A percentile compares a stretch with the other conserved stretches of the same genome.
Conservation (phyloP, 345 rosid species). For the Citrus mangshanensis region DNA sequence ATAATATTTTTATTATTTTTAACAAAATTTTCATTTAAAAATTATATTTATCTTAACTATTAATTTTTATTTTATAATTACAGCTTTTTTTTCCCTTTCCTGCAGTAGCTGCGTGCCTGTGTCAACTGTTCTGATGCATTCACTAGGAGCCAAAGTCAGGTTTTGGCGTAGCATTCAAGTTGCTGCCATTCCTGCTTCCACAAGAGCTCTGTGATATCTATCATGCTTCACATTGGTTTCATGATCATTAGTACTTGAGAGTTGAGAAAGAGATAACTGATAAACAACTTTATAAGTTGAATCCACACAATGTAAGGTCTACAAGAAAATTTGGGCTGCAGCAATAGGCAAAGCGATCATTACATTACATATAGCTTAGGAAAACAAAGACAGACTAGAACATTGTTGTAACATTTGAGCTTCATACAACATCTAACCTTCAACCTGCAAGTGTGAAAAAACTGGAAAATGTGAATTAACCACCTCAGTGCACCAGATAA, state of each 20-base stretch:
- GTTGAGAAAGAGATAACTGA: too few species aligned
- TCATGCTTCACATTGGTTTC: too few species aligned
- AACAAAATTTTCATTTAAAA: too few species aligned
- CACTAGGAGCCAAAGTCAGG: background rate
- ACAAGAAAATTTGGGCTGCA: background rate
- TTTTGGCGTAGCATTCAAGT: background rate
- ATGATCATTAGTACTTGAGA: too few species aligned
- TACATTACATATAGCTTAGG: background rate
- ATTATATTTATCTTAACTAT: too few species aligned
- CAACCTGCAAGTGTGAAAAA: constrained; percentile 17
- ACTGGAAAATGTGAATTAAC: background rate
- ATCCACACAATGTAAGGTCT: background rate
- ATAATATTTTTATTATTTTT: too few species aligned
- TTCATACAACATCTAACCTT: constrained; percentile 19
- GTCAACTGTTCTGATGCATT: background rate
- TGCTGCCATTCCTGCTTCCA: background rate
- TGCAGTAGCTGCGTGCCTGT: too few species aligned
- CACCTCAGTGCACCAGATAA: background rate
- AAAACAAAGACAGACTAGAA: background rate
- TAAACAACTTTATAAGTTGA: background rate
- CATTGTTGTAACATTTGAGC: background rate
- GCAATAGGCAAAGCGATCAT: background rate
- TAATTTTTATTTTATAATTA: too few species aligned
- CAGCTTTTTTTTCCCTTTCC: accelerated
- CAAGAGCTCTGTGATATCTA: background rate